Evolutionary conservation across 2,329 filamentous ascomycete genomes (phyloP).

Genomic region (Cytospora piceae): DNA sequence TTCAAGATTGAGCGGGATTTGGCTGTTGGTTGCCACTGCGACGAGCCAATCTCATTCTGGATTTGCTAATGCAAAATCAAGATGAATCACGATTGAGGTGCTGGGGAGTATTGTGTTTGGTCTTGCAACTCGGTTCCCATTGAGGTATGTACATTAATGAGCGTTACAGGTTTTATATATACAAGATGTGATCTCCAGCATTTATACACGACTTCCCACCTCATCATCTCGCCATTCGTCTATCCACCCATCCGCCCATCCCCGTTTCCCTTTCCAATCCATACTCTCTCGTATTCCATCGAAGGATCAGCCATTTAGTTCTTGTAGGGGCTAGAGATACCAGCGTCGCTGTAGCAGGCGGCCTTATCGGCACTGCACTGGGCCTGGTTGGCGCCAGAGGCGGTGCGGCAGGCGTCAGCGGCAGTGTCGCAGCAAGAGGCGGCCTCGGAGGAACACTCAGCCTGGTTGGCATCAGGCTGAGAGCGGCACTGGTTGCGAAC

Average conservation of each 20-base stretch:
- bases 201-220: not conserved
- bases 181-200: not conserved
- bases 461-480: not conserved
- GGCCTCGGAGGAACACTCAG: not conserved
- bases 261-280: not conserved
- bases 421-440: slow-evolving; percentile 3
- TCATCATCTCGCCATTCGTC: not conserved
- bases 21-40: not conserved
- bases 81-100: not conserved
- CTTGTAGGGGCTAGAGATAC: slow-evolving; percentile 9
- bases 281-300: not conserved
- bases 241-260: not conserved
- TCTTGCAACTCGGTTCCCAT: not conserved
- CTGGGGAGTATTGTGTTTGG: not conserved
- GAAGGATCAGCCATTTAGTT: slow-evolving; percentile 11
- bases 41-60: not conserved
- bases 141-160: not conserved
- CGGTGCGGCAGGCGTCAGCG: slow-evolving; percentile 5
- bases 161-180: not conserved
- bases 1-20: not conserved
- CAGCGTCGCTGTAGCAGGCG: slow-evolving; percentile 6
- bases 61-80: not conserved
- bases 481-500: not conserved
- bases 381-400: slow-evolving; percentile 11
- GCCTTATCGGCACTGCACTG: slow-evolving; percentile 5